Conservation (phyloP, 2,329 filamentous ascomycete genomes). For the Calonectria crousiana region DNA sequence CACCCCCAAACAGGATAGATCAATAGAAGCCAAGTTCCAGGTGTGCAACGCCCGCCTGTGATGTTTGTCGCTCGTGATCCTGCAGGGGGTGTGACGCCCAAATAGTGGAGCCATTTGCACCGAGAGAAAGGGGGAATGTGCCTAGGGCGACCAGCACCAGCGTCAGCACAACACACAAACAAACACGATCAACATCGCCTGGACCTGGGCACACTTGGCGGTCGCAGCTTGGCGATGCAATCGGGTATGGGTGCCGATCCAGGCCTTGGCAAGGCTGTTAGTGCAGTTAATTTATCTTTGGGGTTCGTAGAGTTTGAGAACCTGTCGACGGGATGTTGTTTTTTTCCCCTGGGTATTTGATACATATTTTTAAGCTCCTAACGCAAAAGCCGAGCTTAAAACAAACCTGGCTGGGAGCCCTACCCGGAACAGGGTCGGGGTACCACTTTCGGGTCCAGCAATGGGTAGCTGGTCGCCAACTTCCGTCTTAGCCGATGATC, state of each 20-base stretch:
- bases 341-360: neutral
- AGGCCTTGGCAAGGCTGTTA: slow-evolving; percentile 39
- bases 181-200: neutral
- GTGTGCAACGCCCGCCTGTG: neutral
- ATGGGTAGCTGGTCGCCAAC: neutral
- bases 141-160: neutral
- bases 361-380: slow-evolving; percentile 18
- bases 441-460: neutral
- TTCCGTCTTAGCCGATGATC: neutral
- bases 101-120: neutral
- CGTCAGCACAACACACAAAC: neutral
- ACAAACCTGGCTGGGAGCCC: neutral
- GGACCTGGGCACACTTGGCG: slow-evolving; percentile 34
- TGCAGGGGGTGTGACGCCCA: slow-evolving; percentile 12
- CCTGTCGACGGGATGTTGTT: neutral
- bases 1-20: neutral
- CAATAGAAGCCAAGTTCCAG: neutral
- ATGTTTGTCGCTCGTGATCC: slow-evolving; percentile 9
- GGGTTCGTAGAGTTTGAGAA: neutral
- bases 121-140: neutral
- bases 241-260: slow-evolving; percentile 44
- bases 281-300: slow-evolving; percentile 11
- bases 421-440: neutral
- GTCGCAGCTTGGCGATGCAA: slow-evolving; percentile 34
- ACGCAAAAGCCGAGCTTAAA: slow-evolving; percentile 1